Conservation (phyloP, 306 rosid genomes). For the Begonia masoniana region DNA sequence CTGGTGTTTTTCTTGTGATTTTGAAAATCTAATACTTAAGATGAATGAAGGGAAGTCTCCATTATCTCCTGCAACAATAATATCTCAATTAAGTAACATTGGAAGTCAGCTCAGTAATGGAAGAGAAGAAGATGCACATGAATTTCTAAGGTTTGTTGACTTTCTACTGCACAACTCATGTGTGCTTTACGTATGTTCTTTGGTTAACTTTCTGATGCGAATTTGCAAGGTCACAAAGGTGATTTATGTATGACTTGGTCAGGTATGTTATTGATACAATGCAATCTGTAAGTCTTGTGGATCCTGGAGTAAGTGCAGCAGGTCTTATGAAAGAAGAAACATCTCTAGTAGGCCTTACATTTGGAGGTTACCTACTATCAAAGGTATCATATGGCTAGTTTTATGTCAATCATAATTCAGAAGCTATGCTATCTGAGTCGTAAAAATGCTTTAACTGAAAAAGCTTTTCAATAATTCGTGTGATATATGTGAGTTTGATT, state of each 20-base stretch:
- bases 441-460: not conserved
- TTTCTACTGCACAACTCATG: not conserved
- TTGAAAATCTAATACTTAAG: constrained; percentile 59
- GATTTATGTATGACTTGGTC: constrained; percentile 12
- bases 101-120: constrained; percentile 92
- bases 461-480: not conserved
- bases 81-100: constrained; percentile 55
- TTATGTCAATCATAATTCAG: too few relatives aligned
- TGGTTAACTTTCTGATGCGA: constrained; percentile 1
- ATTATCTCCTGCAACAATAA: constrained; percentile 57
- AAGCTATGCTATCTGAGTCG: too few relatives aligned
- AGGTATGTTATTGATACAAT: constrained; percentile 80
- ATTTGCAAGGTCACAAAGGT: not conserved
- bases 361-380: constrained; percentile 91
- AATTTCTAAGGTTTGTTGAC: constrained; percentile 58
- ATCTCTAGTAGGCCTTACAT: constrained; percentile 65
- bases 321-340: constrained; percentile 57
- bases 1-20: constrained; percentile 84
- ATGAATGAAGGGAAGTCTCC: constrained; percentile 57
- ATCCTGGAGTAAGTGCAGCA: constrained; percentile 35
- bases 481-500: constrained; percentile 4
- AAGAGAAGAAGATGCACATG: constrained; percentile 96
- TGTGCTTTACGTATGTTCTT: not conserved
- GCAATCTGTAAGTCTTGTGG: constrained; percentile 75
- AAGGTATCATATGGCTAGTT: constrained; percentile 30